Conservation (phyloP, 768 basidiomycete species). For the Heimioporus sp. region DNA sequence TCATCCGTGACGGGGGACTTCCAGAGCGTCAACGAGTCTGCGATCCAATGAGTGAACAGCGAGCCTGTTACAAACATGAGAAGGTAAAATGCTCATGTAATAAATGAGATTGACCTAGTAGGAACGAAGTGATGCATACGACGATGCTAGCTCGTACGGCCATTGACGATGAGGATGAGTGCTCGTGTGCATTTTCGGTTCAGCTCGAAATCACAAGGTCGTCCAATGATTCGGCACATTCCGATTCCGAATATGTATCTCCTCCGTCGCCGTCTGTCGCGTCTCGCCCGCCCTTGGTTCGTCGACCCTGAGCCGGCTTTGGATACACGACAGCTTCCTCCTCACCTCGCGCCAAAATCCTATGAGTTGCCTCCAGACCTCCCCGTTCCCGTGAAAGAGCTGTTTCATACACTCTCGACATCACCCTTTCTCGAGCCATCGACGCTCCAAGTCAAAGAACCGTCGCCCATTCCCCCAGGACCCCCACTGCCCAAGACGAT, state of each 20-base stretch:
- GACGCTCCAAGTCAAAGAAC: constrained; percentile 51
- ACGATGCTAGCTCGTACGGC: constrained; percentile 74
- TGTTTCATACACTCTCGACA: constrained; percentile 53
- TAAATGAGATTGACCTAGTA: constrained; percentile 54
- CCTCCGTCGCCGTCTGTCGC: constrained; percentile 15
- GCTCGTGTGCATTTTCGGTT: not conserved
- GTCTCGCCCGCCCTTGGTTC: constrained; percentile 57
- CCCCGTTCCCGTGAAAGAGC: constrained; percentile 49
- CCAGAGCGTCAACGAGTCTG: constrained; percentile 90
- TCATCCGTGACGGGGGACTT: constrained; percentile 85
- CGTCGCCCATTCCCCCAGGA: constrained; percentile 49
- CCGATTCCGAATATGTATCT: constrained; percentile 15
- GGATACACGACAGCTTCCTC: constrained; percentile 17
- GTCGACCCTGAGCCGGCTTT: constrained; percentile 44
- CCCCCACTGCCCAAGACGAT: constrained; percentile 55
- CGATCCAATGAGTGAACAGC: constrained; percentile 89
- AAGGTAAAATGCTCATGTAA: too few species aligned
- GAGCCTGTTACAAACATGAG: constrained; percentile 46
- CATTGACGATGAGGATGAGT: constrained; percentile 34
- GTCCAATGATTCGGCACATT: constrained; percentile 8
- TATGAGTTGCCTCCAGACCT: constrained; percentile 46
- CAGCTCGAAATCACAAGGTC: constrained; percentile 18
- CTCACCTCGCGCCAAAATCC: constrained; percentile 26
- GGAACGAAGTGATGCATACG: constrained; percentile 74
- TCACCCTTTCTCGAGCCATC: constrained; percentile 72